Conservation (phyloP, 2,329 filamentous ascomycete species). For the Cytospora piceicola region DNA sequence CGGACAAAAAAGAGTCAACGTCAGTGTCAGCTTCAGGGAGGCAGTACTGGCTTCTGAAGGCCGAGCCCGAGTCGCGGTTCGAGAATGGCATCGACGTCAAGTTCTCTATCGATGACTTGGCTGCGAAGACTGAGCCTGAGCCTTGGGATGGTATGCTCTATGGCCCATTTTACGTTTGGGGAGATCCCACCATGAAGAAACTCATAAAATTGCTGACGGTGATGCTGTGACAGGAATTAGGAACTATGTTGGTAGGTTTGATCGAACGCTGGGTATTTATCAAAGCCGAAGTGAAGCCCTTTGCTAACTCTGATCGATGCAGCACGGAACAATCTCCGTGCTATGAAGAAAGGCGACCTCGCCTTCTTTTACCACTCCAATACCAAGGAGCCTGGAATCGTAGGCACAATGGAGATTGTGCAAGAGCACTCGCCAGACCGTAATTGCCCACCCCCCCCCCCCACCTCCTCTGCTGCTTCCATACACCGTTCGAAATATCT, state of each 20-base stretch:
- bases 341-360: constrained; percentile 88
- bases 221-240: constrained; percentile 39
- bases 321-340: constrained; percentile 86
- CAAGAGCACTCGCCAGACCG: constrained; percentile 80
- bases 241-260: constrained; percentile 37
- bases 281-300: background rate
- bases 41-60: constrained; percentile 81
- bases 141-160: constrained; percentile 80
- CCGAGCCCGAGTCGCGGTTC: constrained; percentile 82
- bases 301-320: constrained; percentile 21
- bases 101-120: constrained; percentile 92
- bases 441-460: constrained; percentile 41
- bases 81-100: constrained; percentile 88
- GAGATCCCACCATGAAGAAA: constrained; percentile 39
- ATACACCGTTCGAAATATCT: background rate
- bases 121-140: constrained; percentile 73
- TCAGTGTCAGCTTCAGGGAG: constrained; percentile 23
- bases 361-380: constrained; percentile 98
- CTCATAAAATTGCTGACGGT: constrained; percentile 29
- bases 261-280: no score
- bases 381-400: constrained; percentile 86
- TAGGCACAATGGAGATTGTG: constrained; percentile 87
- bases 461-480: background rate
- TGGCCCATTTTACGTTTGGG: constrained; percentile 20
- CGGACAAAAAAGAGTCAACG: background rate